Percentiles rank a stretch among this genome's conserved stretches.
These are phyloP conservation scores for Drechmeria coniospora DNA, from an alignment of 2,329 filamentous ascomycete genomes.

Conservation along the genomic window DNA sequence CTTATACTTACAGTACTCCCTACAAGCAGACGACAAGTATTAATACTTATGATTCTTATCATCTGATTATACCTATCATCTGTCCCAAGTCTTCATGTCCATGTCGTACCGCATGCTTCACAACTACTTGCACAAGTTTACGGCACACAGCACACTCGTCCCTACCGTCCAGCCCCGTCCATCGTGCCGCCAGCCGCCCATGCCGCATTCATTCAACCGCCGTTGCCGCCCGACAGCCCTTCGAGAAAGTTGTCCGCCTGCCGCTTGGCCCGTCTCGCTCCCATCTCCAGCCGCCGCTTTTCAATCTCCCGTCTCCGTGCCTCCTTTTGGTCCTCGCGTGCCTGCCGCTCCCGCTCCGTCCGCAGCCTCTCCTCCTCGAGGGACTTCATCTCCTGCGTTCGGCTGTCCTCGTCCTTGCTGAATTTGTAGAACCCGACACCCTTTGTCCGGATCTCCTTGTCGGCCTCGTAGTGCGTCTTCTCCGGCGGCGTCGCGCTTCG, in stretches of 20 bases:
- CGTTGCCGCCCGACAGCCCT: slow-evolving; percentile 22
- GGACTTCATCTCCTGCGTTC: slow-evolving; percentile 57
- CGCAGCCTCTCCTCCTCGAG: slow-evolving; percentile 50
- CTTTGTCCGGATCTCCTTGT: slow-evolving; percentile 68
- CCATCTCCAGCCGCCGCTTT: slow-evolving; percentile 45
- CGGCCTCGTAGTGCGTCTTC: slow-evolving; percentile 72
- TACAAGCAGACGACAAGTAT: too few species aligned
- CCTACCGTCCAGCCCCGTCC: too few species aligned
- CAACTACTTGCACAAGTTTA: too few species aligned
- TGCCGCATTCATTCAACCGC: too few species aligned
- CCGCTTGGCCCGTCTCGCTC: slow-evolving; percentile 44
- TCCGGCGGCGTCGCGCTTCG: slow-evolving; percentile 65
- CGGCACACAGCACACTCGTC: too few species aligned
- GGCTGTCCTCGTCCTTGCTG: slow-evolving; percentile 53
- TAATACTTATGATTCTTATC: too few species aligned
- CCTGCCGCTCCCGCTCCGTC: slow-evolving; percentile 48
- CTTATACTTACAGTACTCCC: too few species aligned
- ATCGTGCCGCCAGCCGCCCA: too few species aligned
- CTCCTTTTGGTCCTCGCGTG: slow-evolving; percentile 40
- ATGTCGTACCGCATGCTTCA: too few species aligned
- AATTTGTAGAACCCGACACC: slow-evolving; percentile 90
- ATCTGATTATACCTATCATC: too few species aligned
- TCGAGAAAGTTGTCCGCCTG: slow-evolving; percentile 61
- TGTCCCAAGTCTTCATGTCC: too few species aligned
- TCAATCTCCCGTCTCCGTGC: slow-evolving; percentile 48